Base-by-base conservation (phyloP, 2,329 filamentous ascomycete genomes). In the Monosporascus sp. region DNA sequence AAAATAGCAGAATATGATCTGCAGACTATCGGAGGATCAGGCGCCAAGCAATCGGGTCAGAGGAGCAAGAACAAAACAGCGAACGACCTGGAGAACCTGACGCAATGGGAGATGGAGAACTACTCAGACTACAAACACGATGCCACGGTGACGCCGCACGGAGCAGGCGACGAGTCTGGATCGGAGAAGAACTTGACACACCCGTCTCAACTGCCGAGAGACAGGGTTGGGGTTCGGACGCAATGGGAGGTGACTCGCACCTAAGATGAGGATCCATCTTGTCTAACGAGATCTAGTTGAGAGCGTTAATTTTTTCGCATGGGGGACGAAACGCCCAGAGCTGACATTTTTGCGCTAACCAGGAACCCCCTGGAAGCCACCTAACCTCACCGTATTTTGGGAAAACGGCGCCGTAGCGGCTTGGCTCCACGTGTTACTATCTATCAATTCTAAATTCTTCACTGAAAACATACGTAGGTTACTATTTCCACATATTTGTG, bases 1-100 rank as follows among this genome's bases (percentile, higher is more conserved):
- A 60, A 61, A 37, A 49, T 67, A 3, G 51, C 60, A 8, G 65
- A 70, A 24, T 63, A 53, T 43, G 55, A 61, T 24, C 54, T 56
- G 20, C 47, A 52, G 24, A 52, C 50, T 17, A 59, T 41, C 11
- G 52, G 51, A 24, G 55, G 52, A n/a, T 57, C 52, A 9, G 46
- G 50, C 22, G 46, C 44, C 37, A 54, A 56, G 35, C 31, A 47
- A 22, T 52, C 49, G 17, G 37, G 9, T 17, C 47, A 54, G n/a
- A 46, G 52, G 27, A 53, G 48, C 49, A 51, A 50, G 52, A 43
- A 31, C 20, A n/a, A 31, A 2, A 45, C 48, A 2, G 24, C 41
- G 45, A 38, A 50, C 44, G 37, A 55, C 25, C 31, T 53, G 50
- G 58, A 54, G 2, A 27, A 27, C 25, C 25, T 27, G 43, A 51